Conservation (phyloP, 2,329 filamentous ascomycete species). For the Metarhizium rileyi region DNA sequence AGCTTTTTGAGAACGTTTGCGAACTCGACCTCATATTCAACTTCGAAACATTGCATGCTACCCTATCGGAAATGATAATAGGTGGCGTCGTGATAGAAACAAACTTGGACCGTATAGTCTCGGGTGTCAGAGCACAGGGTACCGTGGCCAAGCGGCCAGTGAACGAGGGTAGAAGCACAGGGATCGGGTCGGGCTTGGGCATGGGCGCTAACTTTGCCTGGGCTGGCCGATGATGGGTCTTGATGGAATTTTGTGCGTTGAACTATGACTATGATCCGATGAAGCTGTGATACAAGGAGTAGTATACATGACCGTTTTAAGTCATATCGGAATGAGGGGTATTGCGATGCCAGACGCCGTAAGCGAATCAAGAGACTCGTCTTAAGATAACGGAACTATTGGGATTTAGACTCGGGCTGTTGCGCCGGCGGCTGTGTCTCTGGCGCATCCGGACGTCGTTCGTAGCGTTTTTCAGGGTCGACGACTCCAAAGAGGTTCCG, state of each 20-base stretch:
- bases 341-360: not conserved
- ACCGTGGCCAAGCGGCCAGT: constrained; percentile 70
- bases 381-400: not conserved
- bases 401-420: constrained; percentile 18
- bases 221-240: constrained; percentile 25
- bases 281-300: not conserved
- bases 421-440: constrained; percentile 17
- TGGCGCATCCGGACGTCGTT: constrained; percentile 29
- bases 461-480: constrained; percentile 32
- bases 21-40: constrained; percentile 98
- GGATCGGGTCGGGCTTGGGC: constrained; percentile 39
- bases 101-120: constrained; percentile 76
- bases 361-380: not conserved
- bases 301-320: not conserved
- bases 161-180: constrained; percentile 50
- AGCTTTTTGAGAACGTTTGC: constrained; percentile 96
- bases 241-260: not conserved
- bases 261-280: not conserved
- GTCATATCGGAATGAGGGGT: not conserved
- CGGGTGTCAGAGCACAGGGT: constrained; percentile 70
- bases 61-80: constrained; percentile 87
- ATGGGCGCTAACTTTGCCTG: constrained; percentile 52
- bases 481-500: constrained; percentile 29
- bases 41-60: constrained; percentile 90
- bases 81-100: constrained; percentile 94